Base-by-base conservation (phyloP, 2,329 filamentous ascomycete species). In the Sphaerulina vaccinii region DNA sequence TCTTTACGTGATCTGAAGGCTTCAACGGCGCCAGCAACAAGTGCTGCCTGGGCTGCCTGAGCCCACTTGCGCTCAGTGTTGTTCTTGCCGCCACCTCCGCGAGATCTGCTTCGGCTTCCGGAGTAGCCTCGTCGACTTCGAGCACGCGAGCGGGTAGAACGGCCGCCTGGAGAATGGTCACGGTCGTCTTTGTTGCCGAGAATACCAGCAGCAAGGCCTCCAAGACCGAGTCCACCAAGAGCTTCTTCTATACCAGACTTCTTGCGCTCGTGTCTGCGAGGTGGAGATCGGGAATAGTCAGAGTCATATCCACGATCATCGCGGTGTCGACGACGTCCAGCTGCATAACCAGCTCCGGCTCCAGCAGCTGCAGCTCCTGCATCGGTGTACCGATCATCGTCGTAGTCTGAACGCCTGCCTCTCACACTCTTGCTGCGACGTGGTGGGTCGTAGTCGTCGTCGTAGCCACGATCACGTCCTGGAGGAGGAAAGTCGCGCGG, bases 1-100 rank as follows among this genome's bases (percentile, higher is more conserved):
- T 93, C 87, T 65, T 92, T 95, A 68, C 91, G 85, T 51, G 90
- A 85, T 56, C 89, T 86, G 78, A 95, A 95, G 36, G 92, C 92
- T 71, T 96, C 91, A 49, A 90, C 87, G 35, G 91, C 92, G 63
- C 90, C 92, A 23, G 92, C 91, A 40, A 95, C 81, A 33, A 96
- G 78, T 16, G 91, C 93, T 27, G 92, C 91, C 76, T 93, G 92
- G 68, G 91, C 89, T 27, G 90, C 90, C 72, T 96, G 90, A 57
- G 77, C 73, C 76, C 76, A 79, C 59, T 78, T 77, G 55, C 71
- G 69, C 60, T 90, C 84, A 40, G 89, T 81, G 62, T 88, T 88
- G 45, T 77, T 70, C 60, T 70, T 69, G 59, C 69, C 76, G 67
- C 70, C 73, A 35, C 75, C 77, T 13, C 23, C 42, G 57, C 75